A percentile compares a stretch with the other conserved stretches of the same genome.
Evolutionary conservation across 148 eudicot genomes (phyloP).

Genomic region (Nepenthes gracilis): DNA sequence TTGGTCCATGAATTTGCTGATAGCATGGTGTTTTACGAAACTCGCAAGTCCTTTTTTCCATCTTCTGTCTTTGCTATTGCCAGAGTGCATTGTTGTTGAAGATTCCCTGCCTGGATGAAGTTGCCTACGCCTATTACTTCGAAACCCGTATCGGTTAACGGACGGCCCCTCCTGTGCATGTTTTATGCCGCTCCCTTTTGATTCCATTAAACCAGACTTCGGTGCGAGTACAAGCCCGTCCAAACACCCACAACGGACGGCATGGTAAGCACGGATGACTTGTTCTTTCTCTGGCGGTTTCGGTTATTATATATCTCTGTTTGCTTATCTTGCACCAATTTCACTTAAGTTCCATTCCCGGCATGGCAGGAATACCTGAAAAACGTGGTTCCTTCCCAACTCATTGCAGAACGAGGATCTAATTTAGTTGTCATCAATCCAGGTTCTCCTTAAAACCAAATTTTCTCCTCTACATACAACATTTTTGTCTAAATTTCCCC

Average conservation of each 20-base stretch:
- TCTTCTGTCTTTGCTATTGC: neutral
- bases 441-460: slow-evolving; percentile 42
- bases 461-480: neutral
- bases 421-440: slow-evolving; percentile 88
- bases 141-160: too few species aligned
- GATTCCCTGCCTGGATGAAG: slow-evolving; percentile 70
- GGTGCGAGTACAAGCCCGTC: too few species aligned
- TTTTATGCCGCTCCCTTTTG: too few species aligned
- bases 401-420: slow-evolving; percentile 86
- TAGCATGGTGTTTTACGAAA: neutral
- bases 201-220: too few species aligned
- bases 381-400: slow-evolving; percentile 71
- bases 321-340: too few species aligned
- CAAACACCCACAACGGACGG: too few species aligned
- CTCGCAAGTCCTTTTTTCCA: neutral
- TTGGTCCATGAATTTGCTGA: neutral
- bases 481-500: neutral
- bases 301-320: too few species aligned
- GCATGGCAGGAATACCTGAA: slow-evolving; percentile 63
- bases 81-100: slow-evolving; percentile 83
- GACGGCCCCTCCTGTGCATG: too few species aligned
- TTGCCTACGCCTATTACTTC: slow-evolving; percentile 33
- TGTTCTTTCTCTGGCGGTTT: too few species aligned
- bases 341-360: too few species aligned
- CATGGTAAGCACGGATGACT: too few species aligned